Evolutionary conservation across 2,329 filamentous ascomycete species (phyloP), one percentile per base, ranked within the genome.

Genomic region (Colletotrichum gigasporum): DNA sequence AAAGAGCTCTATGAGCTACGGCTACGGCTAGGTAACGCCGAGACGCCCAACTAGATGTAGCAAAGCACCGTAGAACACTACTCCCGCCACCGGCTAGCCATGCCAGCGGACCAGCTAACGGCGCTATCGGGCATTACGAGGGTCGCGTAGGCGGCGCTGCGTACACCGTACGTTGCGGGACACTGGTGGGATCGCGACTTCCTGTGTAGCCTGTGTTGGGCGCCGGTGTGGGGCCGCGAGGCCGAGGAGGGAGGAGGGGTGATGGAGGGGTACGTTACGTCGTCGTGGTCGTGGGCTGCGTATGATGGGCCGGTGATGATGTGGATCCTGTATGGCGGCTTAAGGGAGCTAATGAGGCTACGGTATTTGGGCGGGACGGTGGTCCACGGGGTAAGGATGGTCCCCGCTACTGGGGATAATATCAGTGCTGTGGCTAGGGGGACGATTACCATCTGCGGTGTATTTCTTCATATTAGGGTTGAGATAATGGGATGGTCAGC

Each of bases 211-310:
- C 5, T 47, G 10, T 56, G 52, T 3, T 56, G 52, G 52, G 39
- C 39, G 41, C 52, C 52, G 6, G 52, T 56, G 3, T 5, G 52
- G 4, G 35, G 8, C 30, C 10, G 9, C 4, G 52, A 56, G 30
- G 45, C 41, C 2, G 52, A 56, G 20, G 26, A n/a, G n/a, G n/a
- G n/a, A n/a, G n/a, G 52, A 0, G n/a, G 26, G 1, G 12, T 35
- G 1, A 26, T 39, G 7, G 2, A 5, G 3, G 41, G 16, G 1
- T 56, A 47, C 9, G 39, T 56, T 9, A 44, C 55, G 12, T 44
- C 55, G 1, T 50, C 55, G 6, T 58, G 55, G 44, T 58, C 55
- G 4, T 58, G 55, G 55, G 55, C 44, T 5, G 34, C 34, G 4
- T 32, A 50, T n/a, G 51, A 58, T 7, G 44, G 44, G 24, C 55